Evolutionary conservation across 2,329 filamentous ascomycete species (phyloP).

Genomic region (Acephala macrosclerotiorum): DNA sequence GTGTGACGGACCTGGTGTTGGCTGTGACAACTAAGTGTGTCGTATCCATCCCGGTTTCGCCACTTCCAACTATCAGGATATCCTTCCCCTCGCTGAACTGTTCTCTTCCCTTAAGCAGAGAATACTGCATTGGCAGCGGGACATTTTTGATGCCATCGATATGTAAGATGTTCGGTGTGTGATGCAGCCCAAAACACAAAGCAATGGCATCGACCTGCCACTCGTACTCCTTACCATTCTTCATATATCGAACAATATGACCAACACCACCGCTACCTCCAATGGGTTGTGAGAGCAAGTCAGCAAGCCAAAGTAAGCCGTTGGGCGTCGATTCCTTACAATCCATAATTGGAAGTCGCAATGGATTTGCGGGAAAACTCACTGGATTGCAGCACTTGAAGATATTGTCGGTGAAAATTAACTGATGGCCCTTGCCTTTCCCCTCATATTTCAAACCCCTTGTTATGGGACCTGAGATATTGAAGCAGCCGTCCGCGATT

Average conservation of each 20-base stretch:
- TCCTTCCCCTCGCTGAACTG: conserved; percentile 51
- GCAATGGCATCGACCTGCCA: conserved; percentile 53
- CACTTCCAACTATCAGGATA: conserved; percentile 52
- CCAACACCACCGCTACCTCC: conserved; percentile 9
- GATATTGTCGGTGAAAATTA: no score
- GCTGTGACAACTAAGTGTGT: conserved; percentile 54
- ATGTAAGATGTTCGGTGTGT: conserved; percentile 48
- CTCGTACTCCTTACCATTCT: conserved; percentile 12
- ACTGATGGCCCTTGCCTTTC: no score
- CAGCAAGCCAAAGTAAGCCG: no score
- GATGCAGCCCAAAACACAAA: conserved; percentile 53
- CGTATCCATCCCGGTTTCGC: conserved; percentile 56
- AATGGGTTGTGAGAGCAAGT: no score
- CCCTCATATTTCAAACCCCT: no score
- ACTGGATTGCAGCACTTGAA: no score
- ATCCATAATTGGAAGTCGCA: no score
- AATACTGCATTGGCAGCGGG: conserved; percentile 51
- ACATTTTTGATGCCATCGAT: conserved; percentile 50
- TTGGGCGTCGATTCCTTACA: no score
- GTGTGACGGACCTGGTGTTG: conserved; percentile 49
- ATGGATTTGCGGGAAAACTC: no score
- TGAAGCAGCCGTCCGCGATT: no score
- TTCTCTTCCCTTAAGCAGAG: conserved; percentile 48
- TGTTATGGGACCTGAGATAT: no score
- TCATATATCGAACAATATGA: conserved; percentile 24